Base-by-base conservation (phyloP, 2,329 filamentous ascomycete genomes). In the Fusarium newnesense region DNA sequence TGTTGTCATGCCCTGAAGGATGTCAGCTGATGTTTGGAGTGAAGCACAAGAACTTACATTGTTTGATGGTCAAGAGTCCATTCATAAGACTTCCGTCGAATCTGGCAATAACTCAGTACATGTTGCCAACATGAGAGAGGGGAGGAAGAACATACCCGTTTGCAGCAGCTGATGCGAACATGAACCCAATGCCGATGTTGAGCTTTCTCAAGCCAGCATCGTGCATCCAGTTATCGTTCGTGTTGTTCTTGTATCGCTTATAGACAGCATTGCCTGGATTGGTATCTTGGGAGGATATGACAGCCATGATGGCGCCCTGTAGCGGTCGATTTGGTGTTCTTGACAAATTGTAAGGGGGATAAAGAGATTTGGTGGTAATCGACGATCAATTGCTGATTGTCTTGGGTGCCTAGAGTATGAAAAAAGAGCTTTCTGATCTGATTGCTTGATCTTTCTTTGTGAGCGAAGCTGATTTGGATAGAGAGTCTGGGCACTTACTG, bases 31-130 rank as follows among this genome's bases (percentile, higher is more conserved):
- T 21, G 21, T 21, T n/a, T 11, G 8, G 8, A 9, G 4, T 28
- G 11, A 24, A 16, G 11, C 10, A 15, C 2, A 5, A 21, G 4
- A 5, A 32, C 43, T 11, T 9, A 68, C 66, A 68, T 40, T 67
- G 66, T 7, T 60, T 43, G 5, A 64, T 67, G 8, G 46, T 61
- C 8, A 59, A 18, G 0, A 50, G 28, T 5, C 67, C 63, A 30
- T 74, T 74, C 70, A 74, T 74, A 18, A 74, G 50, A 9, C 59
- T 68, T 16, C 71, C 70, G 32, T 74, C 71, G 7, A 68, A 71
- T 26, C 60, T 59, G 15, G 0, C 2, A 19, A 36, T 5, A 4
- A 15, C n/a, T 63, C 9, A 63, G 34, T 15, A 59, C 9, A 6
- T 2, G 24, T 5, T 21, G 2, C 2, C 7, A 12, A 12, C 7